Evolutionary conservation across 345 rosid species (phyloP), one percentile per base, ranked within the genome.

Genomic region (Excoecaria cochinchinensis): DNA sequence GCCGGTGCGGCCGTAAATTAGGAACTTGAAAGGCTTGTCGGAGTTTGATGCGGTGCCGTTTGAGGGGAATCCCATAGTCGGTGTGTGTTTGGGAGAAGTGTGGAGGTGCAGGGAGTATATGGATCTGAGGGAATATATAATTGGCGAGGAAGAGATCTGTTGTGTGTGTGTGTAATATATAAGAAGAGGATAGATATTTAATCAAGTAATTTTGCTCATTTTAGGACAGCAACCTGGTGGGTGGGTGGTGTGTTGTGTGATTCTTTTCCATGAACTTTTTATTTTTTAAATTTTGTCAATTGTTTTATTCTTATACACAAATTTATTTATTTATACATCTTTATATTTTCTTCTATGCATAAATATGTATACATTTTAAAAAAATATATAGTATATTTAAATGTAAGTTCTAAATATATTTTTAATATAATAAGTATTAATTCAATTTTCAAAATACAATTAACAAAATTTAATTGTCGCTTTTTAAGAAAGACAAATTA

Each of bases 1-100:
- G 68, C 98, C 98, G 4, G 92, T 92, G 40, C 91, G 86, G 8
- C 97, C 98, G 85, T 92, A 94, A 82, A 94, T 94, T 73, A 94
- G 85, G 85, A 92, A 92, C 84, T 88, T 93, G 46, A 90, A 36
- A 1, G 85, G 85, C 56, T 59, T 81, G 68, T 44, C 74, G 21
- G 78, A 9, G 38, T 47, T 1, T 1, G 86, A 62, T 31, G 80
- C 67, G 42, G 86, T 82, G 67, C 87, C 90, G 83, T 86, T 90
- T 1, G 92, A 81, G n/a, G 84, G 78, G 14, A 75, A 85, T 11
- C 90, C 90, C 94, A 89, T 89, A 36, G 22, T 24, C 64, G 42
- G 40, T 8, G n/a, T 39, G 61, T 15, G 9, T 61, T 1, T 25
- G 50, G 8, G 15, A 46, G 42, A 64, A 10, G 22, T 10, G 60